These are phyloP conservation scores for Stagonosporopsis cucurbitacearum DNA, from an alignment of 2,329 filamentous ascomycete genomes.

Conservation along the genomic window DNA sequence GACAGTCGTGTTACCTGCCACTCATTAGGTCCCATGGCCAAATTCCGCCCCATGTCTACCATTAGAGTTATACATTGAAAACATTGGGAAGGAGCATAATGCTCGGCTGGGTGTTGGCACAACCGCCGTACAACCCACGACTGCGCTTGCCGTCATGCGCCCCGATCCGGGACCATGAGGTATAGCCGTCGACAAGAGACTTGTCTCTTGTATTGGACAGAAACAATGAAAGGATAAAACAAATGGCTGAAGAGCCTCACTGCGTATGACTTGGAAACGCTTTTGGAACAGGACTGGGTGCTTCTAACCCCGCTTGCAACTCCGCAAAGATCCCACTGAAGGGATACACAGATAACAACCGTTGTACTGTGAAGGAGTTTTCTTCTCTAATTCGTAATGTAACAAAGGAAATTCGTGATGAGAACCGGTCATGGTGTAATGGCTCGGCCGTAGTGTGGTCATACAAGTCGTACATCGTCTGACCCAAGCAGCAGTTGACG, in stretches of 20 bases:
- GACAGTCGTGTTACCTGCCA: slow-evolving; percentile 23
- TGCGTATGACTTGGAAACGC: slow-evolving; percentile 35
- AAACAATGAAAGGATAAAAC: slow-evolving; percentile 23
- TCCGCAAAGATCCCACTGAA: slow-evolving; percentile 32
- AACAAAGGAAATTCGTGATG: slow-evolving; percentile 49
- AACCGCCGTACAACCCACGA: slow-evolving; percentile 28
- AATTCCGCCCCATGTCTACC: slow-evolving; percentile 15
- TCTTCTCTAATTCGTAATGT: slow-evolving; percentile 33
- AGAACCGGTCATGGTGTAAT: slow-evolving; percentile 43
- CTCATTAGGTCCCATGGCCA: slow-evolving; percentile 23
- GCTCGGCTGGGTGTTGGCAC: slow-evolving; percentile 19
- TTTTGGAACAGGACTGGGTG: slow-evolving; percentile 23
- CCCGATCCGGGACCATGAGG: slow-evolving; percentile 32
- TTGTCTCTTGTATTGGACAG: slow-evolving; percentile 36
- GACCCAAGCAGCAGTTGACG: slow-evolving; percentile 36
- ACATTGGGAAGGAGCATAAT: slow-evolving; percentile 21
- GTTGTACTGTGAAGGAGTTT: slow-evolving; percentile 22
- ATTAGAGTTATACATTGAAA: slow-evolving; percentile 34
- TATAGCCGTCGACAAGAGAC: slow-evolving; percentile 45
- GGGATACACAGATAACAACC: slow-evolving; percentile 24
- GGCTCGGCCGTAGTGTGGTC: slow-evolving; percentile 36
- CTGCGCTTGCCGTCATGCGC: slow-evolving; percentile 39
- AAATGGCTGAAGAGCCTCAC: slow-evolving; percentile 44
- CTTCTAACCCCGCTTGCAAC: slow-evolving; percentile 20
- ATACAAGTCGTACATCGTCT: slow-evolving; percentile 50